phyloP scores from a whole-genome alignment of 768 basidiomycete species.

The Clavaria fumosa region DNA sequence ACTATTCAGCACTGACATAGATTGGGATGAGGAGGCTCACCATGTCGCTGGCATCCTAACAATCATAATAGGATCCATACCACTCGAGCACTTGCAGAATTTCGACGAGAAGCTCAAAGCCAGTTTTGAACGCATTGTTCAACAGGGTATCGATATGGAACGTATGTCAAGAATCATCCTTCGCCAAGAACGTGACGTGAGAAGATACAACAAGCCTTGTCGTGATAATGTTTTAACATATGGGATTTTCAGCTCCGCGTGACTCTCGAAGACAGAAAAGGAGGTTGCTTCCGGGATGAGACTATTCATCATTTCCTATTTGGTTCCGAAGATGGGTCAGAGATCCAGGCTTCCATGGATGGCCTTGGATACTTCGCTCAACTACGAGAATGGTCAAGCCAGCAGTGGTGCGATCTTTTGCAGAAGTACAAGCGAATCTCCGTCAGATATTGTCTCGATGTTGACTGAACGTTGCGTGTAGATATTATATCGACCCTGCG shows the following conservation, averaged over 20 bases:
- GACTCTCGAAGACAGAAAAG: constrained; percentile 68
- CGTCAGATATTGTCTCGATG: constrained; percentile 2
- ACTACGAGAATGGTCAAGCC: constrained; percentile 55
- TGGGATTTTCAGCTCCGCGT: constrained; percentile 61
- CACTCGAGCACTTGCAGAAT: constrained; percentile 57
- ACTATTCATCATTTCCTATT: constrained; percentile 81
- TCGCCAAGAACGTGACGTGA: constrained; percentile 76
- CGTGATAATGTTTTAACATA: constrained; percentile 2
- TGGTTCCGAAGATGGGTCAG: constrained; percentile 67
- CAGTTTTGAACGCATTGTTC: constrained; percentile 52
- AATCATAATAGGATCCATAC: constrained; percentile 72
- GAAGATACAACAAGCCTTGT: constrained; percentile 5
- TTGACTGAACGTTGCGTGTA: constrained; percentile 17
- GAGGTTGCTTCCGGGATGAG: constrained; percentile 59
- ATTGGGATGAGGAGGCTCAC: constrained; percentile 64
- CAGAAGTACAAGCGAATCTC: constrained; percentile 35
- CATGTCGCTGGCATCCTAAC: constrained; percentile 59
- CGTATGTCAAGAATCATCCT: constrained; percentile 78
- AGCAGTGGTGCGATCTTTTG: constrained; percentile 66
- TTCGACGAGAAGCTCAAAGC: constrained; percentile 55
- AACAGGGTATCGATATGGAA: constrained; percentile 77
- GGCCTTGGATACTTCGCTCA: constrained; percentile 59
- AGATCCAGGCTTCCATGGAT: constrained; percentile 57
- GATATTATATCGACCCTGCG: constrained; percentile 65
- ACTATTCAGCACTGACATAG: constrained; percentile 57